phyloP scores from a whole-genome alignment of 352 stramenopile species.

The Pythium brachiatum region DNA sequence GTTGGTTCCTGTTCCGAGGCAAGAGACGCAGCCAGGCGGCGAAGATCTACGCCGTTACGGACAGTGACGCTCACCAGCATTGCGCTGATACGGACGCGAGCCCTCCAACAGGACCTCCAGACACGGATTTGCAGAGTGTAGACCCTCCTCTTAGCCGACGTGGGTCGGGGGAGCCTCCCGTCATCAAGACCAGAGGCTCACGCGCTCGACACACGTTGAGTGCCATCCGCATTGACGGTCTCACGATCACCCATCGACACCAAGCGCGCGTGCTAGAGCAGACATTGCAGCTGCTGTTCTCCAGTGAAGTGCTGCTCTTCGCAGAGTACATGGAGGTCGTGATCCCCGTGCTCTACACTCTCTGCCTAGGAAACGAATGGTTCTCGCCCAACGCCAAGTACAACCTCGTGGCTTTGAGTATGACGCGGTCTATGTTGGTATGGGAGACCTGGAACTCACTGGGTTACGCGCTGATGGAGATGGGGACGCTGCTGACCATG shows the following conservation, averaged over 20 bases:
- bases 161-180: not conserved
- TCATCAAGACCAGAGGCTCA: not conserved
- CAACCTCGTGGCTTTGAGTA: constrained; percentile 6
- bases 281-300: constrained; percentile 21
- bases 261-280: constrained; percentile 21
- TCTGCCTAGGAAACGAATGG: not conserved
- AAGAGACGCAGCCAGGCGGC: not conserved
- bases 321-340: constrained; percentile 21
- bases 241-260: not conserved
- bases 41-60: not conserved
- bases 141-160: too few species aligned
- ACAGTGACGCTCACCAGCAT: not conserved
- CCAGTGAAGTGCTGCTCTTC: constrained; percentile 19
- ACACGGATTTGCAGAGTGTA: too few species aligned
- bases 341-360: constrained; percentile 3
- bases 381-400: constrained; percentile 8
- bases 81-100: too few species aligned
- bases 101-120: too few species aligned
- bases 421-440: not conserved
- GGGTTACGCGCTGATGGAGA: constrained; percentile 34
- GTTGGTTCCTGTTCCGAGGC: not conserved
- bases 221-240: not conserved
- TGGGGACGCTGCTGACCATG: constrained; percentile 30
- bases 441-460: not conserved
- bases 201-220: not conserved